Base-by-base conservation (phyloP, 148 eudicot genomes). In the Linanthus parryae region DNA sequence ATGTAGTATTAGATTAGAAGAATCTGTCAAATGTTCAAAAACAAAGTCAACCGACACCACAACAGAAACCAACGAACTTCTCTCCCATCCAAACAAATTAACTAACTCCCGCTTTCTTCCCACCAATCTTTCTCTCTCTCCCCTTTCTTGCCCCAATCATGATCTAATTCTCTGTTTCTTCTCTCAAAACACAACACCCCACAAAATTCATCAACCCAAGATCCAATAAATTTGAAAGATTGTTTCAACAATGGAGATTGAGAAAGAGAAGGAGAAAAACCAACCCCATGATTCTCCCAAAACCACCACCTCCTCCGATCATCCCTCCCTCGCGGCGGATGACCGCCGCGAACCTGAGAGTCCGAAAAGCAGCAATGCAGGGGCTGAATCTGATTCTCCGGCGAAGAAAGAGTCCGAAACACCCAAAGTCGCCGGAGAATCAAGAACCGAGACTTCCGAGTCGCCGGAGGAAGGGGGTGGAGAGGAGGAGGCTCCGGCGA, bases 11-110 rank as follows among this genome's bases (percentile, higher is more conserved):
- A n/a, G n/a, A n/a, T n/a, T n/a, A n/a, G n/a, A n/a, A n/a, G n/a
- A n/a, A n/a, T n/a, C n/a, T n/a, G n/a, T n/a, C n/a, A n/a, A n/a
- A n/a, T n/a, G n/a, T n/a, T n/a, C n/a, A n/a, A n/a, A n/a, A n/a
- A n/a, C n/a, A n/a, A n/a, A n/a, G n/a, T n/a, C n/a, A n/a, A n/a
- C n/a, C n/a, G n/a, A n/a, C n/a, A n/a, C n/a, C n/a, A n/a, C n/a
- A n/a, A n/a, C n/a, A n/a, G n/a, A n/a, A n/a, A n/a, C n/a, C n/a
- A 46, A 63, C 67, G 61, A 12, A 21, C 34, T 63, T 48, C 61
- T 45, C 67, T 63, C 61, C 16, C 54, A 47, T 46, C 55, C 67
- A 54, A 35, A 28, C 55, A 54, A 54, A 20, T n/a, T 3, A 34
- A 15, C 22, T 24, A n/a, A 7, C n/a, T 17, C 26, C 26, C 26